Percentiles rank a stretch among this genome's conserved stretches.
These are phyloP conservation scores for Biscogniauxia marginata DNA, from an alignment of 2,329 filamentous ascomycete genomes.

Conservation along the genomic window DNA sequence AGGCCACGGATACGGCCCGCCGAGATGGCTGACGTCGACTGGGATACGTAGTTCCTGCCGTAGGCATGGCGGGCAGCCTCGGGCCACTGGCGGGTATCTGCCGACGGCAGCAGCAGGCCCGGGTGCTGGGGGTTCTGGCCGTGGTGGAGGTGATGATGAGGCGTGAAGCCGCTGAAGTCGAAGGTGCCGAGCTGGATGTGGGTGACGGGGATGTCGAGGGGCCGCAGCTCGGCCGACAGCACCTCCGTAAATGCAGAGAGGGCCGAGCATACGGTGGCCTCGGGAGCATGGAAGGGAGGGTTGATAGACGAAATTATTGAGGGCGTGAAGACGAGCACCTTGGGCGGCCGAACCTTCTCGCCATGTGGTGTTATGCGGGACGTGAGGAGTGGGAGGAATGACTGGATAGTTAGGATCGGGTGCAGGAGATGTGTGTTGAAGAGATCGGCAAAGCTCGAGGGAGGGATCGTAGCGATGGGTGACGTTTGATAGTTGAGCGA, in stretches of 20 bases:
- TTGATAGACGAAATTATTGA: constrained; percentile 77
- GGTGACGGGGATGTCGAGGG: constrained; percentile 74
- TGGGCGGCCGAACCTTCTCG: constrained; percentile 46
- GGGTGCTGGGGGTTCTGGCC: constrained; percentile 28
- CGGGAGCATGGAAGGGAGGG: constrained; percentile 79
- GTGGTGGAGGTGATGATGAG: constrained; percentile 37
- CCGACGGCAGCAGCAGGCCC: constrained; percentile 42
- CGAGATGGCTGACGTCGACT: constrained; percentile 54
- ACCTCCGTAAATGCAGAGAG: constrained; percentile 84
- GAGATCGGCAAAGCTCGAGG: constrained; percentile 81
- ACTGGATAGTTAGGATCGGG: constrained; percentile 83
- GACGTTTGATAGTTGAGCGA: constrained; percentile 77
- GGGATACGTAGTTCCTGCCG: constrained; percentile 58
- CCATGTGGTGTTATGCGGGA: constrained; percentile 48
- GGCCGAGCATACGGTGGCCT: constrained; percentile 81
- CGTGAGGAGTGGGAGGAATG: constrained; percentile 79
- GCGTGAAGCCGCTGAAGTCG: constrained; percentile 70
- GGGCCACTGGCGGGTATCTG: constrained; percentile 63
- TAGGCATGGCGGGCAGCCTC: constrained; percentile 60
- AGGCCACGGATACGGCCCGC: constrained; percentile 57
- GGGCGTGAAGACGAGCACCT: constrained; percentile 75
- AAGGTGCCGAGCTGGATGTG: constrained; percentile 91
- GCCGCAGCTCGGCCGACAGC: constrained; percentile 73
- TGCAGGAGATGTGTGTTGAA: constrained; percentile 90
- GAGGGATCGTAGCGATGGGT: constrained; percentile 80